phyloP scores from a whole-genome alignment of 23 red algal genomes.

The Chondrus crispus region DNA sequence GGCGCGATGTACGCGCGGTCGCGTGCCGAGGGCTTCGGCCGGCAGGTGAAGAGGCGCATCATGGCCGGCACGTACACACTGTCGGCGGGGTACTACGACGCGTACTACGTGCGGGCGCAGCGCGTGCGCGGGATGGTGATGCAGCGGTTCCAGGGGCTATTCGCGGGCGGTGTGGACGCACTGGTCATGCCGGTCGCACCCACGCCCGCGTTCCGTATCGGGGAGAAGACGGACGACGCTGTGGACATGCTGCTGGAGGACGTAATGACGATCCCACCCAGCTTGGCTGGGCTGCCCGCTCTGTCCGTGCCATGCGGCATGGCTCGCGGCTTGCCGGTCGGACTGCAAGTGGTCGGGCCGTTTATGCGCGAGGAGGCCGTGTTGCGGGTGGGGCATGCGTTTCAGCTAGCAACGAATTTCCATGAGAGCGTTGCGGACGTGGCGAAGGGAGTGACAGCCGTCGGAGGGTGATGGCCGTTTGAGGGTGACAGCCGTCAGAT shows the following conservation, averaged over 20 bases:
- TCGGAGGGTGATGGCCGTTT: too few species aligned
- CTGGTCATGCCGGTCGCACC: slow-evolving; percentile 75
- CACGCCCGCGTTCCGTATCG: slow-evolving; percentile 68
- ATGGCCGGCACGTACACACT: slow-evolving; percentile 87
- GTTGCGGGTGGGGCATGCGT: slow-evolving; percentile 78
- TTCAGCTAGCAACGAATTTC: slow-evolving; percentile 60
- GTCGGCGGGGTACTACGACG: slow-evolving; percentile 90
- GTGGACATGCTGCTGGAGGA: slow-evolving; percentile 77
- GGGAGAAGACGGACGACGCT: slow-evolving; percentile 64
- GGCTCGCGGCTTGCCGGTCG: slow-evolving; percentile 59
- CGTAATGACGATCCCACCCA: slow-evolving; percentile 80
- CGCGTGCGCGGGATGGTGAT: slow-evolving; percentile 54
- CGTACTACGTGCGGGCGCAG: slow-evolving; percentile 85
- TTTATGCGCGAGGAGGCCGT: slow-evolving; percentile 66
- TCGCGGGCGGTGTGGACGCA: slow-evolving; percentile 58
- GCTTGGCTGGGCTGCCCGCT: slow-evolving; percentile 83
- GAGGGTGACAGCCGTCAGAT: too few species aligned
- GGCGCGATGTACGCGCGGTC: slow-evolving; percentile 55
- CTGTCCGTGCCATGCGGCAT: slow-evolving; percentile 72
- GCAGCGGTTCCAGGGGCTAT: slow-evolving; percentile 29
- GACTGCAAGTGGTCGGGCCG: slow-evolving; percentile 82
- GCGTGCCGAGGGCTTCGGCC: slow-evolving; percentile 65
- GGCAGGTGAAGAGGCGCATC: slow-evolving; percentile 85
- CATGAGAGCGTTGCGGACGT: too few species aligned
- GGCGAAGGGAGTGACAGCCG: too few species aligned